A percentile compares a stretch with the other conserved stretches of the same genome.
Conservation (phyloP, 495 filamentous ascomycete genomes). For the Neurospora sp. region DNA sequence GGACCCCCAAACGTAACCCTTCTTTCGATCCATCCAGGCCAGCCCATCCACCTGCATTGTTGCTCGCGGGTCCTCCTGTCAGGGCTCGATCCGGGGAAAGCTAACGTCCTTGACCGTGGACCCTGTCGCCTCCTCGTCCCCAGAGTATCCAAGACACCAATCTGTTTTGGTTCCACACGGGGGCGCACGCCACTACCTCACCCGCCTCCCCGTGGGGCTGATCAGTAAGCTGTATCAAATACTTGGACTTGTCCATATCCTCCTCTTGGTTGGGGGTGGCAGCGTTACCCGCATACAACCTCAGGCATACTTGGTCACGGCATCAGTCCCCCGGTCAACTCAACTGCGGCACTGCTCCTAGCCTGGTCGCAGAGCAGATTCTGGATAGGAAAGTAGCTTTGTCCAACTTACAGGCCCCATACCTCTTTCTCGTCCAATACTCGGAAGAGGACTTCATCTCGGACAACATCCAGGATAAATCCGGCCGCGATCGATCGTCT, state of each 20-base stretch:
- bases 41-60: neutral
- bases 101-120: slow-evolving; percentile 6
- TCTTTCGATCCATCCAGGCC: neutral
- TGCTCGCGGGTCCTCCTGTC: neutral
- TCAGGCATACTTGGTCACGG: neutral
- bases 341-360: neutral
- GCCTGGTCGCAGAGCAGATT: neutral
- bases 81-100: neutral
- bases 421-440: neutral
- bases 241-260: neutral
- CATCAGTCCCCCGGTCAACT: neutral
- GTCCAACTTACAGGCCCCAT: neutral
- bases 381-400: neutral
- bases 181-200: neutral
- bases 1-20: neutral
- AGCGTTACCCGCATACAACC: slow-evolving; percentile 2
- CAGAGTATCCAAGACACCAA: neutral
- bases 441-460: neutral
- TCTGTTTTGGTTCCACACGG: slow-evolving; percentile 6
- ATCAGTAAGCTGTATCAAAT: neutral
- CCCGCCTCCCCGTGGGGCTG: slow-evolving; percentile 3
- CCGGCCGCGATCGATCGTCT: slow-evolving; percentile 4
- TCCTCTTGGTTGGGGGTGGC: neutral
- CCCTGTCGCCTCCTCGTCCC: slow-evolving; percentile 7
- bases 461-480: slow-evolving; percentile 9